Percentiles rank a stretch among this genome's conserved stretches.
phyloP scores from a whole-genome alignment of 805 yeast species.

The Schizosaccharomyces cryophilus region DNA sequence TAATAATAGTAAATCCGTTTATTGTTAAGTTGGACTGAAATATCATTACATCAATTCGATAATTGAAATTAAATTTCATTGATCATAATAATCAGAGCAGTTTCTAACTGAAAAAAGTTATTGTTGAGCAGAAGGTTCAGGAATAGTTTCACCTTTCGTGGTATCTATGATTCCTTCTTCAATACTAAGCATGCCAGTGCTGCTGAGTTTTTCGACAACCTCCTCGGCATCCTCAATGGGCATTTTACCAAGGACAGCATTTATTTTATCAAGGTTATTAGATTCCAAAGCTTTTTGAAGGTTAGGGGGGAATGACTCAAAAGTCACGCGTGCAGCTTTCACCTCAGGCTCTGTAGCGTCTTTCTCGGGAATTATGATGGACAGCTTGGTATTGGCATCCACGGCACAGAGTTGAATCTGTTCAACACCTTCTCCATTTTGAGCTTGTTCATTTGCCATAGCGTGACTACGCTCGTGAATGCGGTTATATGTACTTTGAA shows the following conservation, averaged over 20 bases:
- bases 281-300: conserved; percentile 62
- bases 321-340: conserved; percentile 15
- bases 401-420: conserved; percentile 70
- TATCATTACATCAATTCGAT: too few species aligned
- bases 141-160: conserved; percentile 11
- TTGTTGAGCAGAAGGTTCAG: not conserved
- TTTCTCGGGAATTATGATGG: conserved; percentile 44
- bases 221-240: conserved; percentile 57
- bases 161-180: conserved; percentile 26
- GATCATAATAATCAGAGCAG: not conserved
- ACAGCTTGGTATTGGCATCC: conserved; percentile 57
- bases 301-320: conserved; percentile 32
- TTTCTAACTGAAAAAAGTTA: not conserved
- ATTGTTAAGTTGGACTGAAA: too few species aligned
- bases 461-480: conserved; percentile 51
- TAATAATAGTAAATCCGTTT: not conserved
- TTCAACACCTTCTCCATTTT: conserved; percentile 25
- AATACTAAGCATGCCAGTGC: conserved; percentile 63
- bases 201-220: conserved; percentile 46
- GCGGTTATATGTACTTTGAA: conserved; percentile 48
- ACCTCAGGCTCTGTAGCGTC: conserved; percentile 22
- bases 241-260: conserved; percentile 53
- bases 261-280: conserved; percentile 49
- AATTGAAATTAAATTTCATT: too few species aligned
- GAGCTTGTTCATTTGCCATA: conserved; percentile 28